Conservation (phyloP, 2,329 filamentous ascomycete genomes). For the Ophiostoma triangulosporum region DNA sequence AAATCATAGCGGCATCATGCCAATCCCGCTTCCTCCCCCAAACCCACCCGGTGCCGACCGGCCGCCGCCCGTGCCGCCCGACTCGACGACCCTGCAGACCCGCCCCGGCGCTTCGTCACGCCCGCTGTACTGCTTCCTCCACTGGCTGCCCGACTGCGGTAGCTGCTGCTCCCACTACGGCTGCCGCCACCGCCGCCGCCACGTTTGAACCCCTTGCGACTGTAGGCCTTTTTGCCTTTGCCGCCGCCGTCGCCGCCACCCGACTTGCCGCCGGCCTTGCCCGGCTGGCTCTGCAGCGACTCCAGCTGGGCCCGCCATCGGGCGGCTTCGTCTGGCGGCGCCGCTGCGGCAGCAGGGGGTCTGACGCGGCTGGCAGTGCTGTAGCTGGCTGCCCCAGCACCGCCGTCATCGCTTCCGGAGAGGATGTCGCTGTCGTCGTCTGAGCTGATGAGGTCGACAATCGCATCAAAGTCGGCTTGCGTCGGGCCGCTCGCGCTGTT, state of each 20-base stretch:
- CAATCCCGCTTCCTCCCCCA: slow-evolving; percentile 11
- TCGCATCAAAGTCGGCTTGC: slow-evolving; percentile 21
- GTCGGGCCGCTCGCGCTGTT: neutral
- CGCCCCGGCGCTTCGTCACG: slow-evolving; percentile 5
- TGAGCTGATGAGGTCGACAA: slow-evolving; percentile 41
- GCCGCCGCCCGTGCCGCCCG: neutral
- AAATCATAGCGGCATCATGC: slow-evolving; percentile 16
- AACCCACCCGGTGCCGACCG: neutral
- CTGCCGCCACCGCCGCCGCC: slow-evolving; percentile 10
- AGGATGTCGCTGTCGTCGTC: neutral
- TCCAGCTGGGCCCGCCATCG: slow-evolving; percentile 20
- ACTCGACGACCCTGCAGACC: neutral
- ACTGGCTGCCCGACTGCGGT: slow-evolving; percentile 6
- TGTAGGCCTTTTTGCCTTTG: slow-evolving; percentile 12
- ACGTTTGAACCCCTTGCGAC: slow-evolving; percentile 6
- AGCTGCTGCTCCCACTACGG: slow-evolving; percentile 9
- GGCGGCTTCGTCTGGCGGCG: slow-evolving; percentile 12
- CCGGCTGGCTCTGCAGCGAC: slow-evolving; percentile 14
- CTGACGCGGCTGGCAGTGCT: neutral
- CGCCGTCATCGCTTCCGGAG: neutral
- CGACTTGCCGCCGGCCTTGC: neutral
- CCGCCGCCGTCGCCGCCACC: slow-evolving; percentile 11
- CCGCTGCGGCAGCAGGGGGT: neutral
- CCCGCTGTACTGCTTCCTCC: slow-evolving; percentile 13
- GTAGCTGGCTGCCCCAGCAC: neutral